Evolutionary conservation across 148 eudicot genomes (phyloP).

Genomic region (Vaccinium darrowii): DNA sequence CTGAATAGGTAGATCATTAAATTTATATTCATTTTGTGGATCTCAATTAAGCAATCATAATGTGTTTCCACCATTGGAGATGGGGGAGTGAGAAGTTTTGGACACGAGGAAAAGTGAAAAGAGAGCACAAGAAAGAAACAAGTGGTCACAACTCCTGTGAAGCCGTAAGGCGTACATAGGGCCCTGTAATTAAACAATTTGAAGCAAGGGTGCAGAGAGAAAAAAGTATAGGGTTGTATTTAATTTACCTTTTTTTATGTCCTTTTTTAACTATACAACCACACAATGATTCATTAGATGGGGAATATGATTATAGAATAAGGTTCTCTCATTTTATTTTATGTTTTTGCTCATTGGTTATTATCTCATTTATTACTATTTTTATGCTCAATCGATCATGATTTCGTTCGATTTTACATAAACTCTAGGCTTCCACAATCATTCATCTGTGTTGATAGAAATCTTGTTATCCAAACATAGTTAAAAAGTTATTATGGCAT

Average conservation of each 20-base stretch:
- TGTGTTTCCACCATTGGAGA: conserved; percentile 14
- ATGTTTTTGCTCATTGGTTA: background rate
- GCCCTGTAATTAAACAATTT: conserved; percentile 54
- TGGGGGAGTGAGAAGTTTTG: conserved; percentile 34
- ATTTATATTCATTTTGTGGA: conserved; percentile 28
- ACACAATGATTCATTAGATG: conserved; percentile 22
- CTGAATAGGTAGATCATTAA: conserved; percentile 24
- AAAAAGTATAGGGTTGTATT: conserved; percentile 31
- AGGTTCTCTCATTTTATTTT: conserved; percentile 2
- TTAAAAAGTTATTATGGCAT: too few relatives aligned
- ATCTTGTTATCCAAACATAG: background rate
- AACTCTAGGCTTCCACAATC: background rate
- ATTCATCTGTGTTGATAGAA: background rate
- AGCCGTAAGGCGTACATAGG: conserved; percentile 87
- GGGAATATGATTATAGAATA: conserved; percentile 32
- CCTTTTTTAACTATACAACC: conserved; percentile 22
- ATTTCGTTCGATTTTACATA: background rate
- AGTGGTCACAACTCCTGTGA: conserved; percentile 45
- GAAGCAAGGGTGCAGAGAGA: conserved; percentile 32
- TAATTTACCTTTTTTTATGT: conserved; percentile 29
- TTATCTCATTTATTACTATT: background rate
- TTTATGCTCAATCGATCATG: too few relatives aligned
- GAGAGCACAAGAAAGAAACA: conserved; percentile 17
- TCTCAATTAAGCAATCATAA: conserved; percentile 20
- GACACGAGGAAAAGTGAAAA: conserved; percentile 17